Conservation (phyloP, 2,329 filamentous ascomycete species). For the Sphaerulina musiva region DNA sequence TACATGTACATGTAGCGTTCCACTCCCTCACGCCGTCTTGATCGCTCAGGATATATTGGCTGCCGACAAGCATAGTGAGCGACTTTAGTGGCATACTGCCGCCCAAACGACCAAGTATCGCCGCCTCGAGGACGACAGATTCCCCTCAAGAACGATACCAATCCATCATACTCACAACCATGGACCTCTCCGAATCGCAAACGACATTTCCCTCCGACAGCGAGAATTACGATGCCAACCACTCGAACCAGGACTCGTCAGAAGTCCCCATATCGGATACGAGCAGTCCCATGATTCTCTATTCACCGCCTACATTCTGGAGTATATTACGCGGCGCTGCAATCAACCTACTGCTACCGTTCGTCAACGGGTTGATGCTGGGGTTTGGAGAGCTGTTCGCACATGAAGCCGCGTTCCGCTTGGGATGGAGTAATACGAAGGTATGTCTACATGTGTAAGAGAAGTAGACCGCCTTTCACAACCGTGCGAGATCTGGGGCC, state of each 20-base stretch:
- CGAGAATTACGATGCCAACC: conserved; percentile 65
- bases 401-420: conserved; percentile 84
- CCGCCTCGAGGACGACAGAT: neutral
- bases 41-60: too few species aligned
- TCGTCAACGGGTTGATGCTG: conserved; percentile 96
- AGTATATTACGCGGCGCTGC: conserved; percentile 77
- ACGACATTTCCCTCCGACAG: conserved; percentile 76
- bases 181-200: conserved; percentile 59
- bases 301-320: conserved; percentile 83
- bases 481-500: too few species aligned
- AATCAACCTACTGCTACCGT: conserved; percentile 92
- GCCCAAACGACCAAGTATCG: neutral
- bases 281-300: conserved; percentile 70
- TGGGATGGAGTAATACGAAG: conserved; percentile 93
- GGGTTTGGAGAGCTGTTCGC: conserved; percentile 96
- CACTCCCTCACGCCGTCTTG: too few species aligned
- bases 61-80: too few species aligned
- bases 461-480: neutral
- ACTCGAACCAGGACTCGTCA: conserved; percentile 45
- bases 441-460: conserved; percentile 47
- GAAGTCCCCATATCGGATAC: conserved; percentile 55
- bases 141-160: neutral
- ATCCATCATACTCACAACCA: conserved; percentile 35
- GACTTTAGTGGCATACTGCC: too few species aligned
- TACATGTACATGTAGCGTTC: too few species aligned